Percentiles rank a stretch among this genome's conserved stretches.
phyloP scores from a whole-genome alignment of 257 asterid genomes.

The Solanum appendiculatum region DNA sequence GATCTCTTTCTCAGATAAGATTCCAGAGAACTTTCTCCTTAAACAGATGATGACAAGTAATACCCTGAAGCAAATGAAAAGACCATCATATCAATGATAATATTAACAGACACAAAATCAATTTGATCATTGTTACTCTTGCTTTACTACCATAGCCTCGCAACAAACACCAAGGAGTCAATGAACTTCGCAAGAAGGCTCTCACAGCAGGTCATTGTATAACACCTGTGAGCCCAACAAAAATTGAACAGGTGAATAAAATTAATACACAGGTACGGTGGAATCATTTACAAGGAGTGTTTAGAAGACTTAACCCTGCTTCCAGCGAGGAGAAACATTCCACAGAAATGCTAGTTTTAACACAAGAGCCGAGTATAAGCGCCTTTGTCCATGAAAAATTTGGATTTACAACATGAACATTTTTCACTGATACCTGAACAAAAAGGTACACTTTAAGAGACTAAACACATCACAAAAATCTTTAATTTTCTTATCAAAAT shows the following conservation, averaged over 20 bases:
- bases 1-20: conserved; percentile 57
- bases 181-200: conserved; percentile 60
- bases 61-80: conserved; percentile 47
- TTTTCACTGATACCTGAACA: conserved; percentile 59
- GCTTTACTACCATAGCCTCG: conserved; percentile 69
- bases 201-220: conserved; percentile 33
- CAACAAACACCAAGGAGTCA: conserved; percentile 47
- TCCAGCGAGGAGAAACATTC: conserved; percentile 79
- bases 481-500: background rate
- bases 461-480: background rate
- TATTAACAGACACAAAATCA: background rate
- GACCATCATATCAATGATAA: background rate
- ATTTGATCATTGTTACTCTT: background rate
- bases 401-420: conserved; percentile 73
- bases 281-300: background rate
- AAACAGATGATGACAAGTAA: conserved; percentile 57
- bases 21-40: conserved; percentile 54
- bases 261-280: background rate
- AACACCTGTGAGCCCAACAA: conserved; percentile 41
- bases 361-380: conserved; percentile 78
- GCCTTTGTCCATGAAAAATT: conserved; percentile 65
- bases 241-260: conserved; percentile 6
- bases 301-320: conserved; percentile 43
- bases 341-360: conserved; percentile 52
- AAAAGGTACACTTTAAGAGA: conserved; percentile 9